Percentiles rank a stretch among this genome's conserved stretches.
These are phyloP conservation scores for Biscogniauxia marginata DNA, from an alignment of 2,329 filamentous ascomycete species.

Conservation along the genomic window DNA sequence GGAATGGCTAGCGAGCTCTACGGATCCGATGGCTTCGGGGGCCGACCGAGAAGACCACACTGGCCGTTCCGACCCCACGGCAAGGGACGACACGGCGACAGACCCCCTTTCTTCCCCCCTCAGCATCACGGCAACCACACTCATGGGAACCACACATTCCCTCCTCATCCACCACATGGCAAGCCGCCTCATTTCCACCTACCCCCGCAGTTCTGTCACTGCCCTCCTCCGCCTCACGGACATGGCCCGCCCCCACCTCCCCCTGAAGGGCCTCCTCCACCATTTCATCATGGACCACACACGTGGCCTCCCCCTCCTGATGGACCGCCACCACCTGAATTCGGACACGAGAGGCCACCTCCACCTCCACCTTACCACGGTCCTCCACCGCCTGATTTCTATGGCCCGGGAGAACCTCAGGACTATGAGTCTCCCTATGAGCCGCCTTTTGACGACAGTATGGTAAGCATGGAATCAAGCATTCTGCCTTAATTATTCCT, in stretches of 20 bases:
- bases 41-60: slow-evolving; percentile 15
- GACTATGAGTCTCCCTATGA: not conserved
- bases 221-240: slow-evolving; percentile 25
- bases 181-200: slow-evolving; percentile 22
- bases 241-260: slow-evolving; percentile 14
- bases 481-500: too few relatives aligned
- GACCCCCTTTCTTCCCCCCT: slow-evolving; percentile 18
- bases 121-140: slow-evolving; percentile 23
- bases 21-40: slow-evolving; percentile 21
- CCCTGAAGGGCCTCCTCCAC: slow-evolving; percentile 2
- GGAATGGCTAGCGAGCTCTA: slow-evolving; percentile 36
- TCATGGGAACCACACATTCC: slow-evolving; percentile 26
- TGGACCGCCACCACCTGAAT: slow-evolving; percentile 5
- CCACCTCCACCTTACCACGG: not conserved
- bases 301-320: slow-evolving; percentile 3
- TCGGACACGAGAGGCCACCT: not conserved
- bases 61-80: slow-evolving; percentile 23
- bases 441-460: not conserved
- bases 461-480: not conserved
- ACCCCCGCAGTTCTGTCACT: slow-evolving; percentile 31
- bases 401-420: not conserved
- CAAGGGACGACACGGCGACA: slow-evolving; percentile 17
- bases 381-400: slow-evolving; percentile 5
- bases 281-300: slow-evolving; percentile 1
- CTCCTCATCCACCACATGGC: slow-evolving; percentile 21